Percentiles rank a stretch among this genome's conserved stretches.
phyloP scores from a whole-genome alignment of 129 eudicot genomes.

The Lactuca sativa region DNA sequence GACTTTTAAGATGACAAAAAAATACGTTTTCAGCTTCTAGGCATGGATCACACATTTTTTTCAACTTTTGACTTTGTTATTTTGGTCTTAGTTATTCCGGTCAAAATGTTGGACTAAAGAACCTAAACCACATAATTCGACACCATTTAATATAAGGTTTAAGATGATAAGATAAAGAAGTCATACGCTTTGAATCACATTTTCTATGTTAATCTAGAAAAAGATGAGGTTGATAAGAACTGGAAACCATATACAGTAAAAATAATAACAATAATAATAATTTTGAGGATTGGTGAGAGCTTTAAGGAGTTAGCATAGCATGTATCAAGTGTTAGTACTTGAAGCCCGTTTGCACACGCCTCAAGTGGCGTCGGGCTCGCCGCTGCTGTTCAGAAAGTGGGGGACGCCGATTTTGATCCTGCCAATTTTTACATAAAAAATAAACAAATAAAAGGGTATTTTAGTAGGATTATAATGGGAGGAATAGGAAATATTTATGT shows the following conservation, averaged over 20 bases:
- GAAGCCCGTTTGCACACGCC: constrained; percentile 33
- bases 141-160: background rate
- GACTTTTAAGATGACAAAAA: too few species aligned
- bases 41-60: background rate
- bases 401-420: constrained; percentile 86
- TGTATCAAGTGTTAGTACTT: background rate
- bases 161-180: background rate
- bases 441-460: background rate
- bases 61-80: background rate
- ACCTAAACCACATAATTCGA: too few species aligned
- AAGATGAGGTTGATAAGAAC: background rate
- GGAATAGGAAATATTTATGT: background rate
- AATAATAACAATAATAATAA: too few species aligned
- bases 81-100: background rate
- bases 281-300: too few species aligned
- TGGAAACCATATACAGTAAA: background rate
- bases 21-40: background rate
- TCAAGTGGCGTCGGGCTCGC: constrained; percentile 40
- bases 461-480: background rate
- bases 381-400: constrained; percentile 70
- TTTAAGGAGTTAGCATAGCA: too few species aligned
- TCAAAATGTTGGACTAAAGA: background rate
- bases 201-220: background rate
- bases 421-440: background rate
- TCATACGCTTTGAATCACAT: background rate